A percentile compares a stretch with the other conserved stretches of the same genome.
These are phyloP conservation scores for Fusarium chuoi DNA, from an alignment of 2,329 filamentous ascomycete species.

Conservation along the genomic window DNA sequence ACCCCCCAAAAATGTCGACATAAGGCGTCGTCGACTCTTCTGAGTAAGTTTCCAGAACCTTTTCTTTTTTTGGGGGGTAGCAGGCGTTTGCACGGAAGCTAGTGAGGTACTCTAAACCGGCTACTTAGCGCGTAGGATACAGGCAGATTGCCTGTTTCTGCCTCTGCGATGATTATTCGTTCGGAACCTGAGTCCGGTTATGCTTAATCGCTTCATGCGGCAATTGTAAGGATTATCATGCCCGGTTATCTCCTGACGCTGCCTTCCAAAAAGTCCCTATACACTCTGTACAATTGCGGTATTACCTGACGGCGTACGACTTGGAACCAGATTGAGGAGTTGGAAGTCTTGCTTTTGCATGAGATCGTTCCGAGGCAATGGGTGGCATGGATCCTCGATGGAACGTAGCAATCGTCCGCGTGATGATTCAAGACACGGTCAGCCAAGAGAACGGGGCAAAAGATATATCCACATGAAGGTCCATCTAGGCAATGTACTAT, in stretches of 20 bases:
- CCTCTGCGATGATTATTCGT: conserved; percentile 16
- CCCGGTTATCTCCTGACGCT: conserved; percentile 28
- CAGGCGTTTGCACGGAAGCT: not conserved
- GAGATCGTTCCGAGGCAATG: conserved; percentile 12
- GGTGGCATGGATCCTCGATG: conserved; percentile 8
- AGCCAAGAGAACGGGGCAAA: conserved; percentile 15
- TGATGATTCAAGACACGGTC: conserved; percentile 1
- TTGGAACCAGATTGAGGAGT: not conserved
- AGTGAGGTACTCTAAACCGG: not conserved
- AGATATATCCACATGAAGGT: conserved; percentile 16
- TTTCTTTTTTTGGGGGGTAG: conserved; percentile 7
- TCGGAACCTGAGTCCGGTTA: conserved; percentile 13
- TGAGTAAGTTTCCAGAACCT: conserved; percentile 24
- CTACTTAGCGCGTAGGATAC: not conserved
- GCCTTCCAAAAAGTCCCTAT: not conserved
- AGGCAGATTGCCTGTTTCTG: not conserved
- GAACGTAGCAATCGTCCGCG: conserved; percentile 10
- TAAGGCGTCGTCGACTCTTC: conserved; percentile 9
- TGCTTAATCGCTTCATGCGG: conserved; percentile 5
- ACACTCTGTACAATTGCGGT: not conserved
- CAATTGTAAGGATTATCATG: conserved; percentile 14
- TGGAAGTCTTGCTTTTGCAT: not conserved
- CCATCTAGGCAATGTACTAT: not conserved
- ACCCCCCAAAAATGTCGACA: not conserved
- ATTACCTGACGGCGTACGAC: not conserved